Evolutionary conservation across 352 stramenopile genomes (phyloP), one percentile per base, ranked within the genome.

Genomic region (Aphanomyces euteiches): DNA sequence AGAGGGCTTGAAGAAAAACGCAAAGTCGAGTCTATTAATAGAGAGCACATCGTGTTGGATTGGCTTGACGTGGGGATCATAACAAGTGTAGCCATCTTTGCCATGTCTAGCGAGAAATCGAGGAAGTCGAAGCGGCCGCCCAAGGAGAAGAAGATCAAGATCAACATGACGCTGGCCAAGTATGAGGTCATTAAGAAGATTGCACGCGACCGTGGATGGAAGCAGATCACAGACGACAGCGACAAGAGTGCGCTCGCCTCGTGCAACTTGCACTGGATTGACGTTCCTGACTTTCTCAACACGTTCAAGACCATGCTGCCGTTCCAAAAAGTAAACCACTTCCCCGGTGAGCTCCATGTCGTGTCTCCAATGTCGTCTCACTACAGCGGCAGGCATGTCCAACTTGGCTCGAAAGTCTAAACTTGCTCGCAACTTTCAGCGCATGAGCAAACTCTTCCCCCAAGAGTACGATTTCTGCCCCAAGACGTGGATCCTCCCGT

Each of bases 301-400:
- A 93, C 89, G 54, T 97, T 98, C 74, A 86, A 89, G 45, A 77
- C 81, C 17, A 74, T 98, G 36, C 75, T 95, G 75, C 90, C 90
- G 47, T 98, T 95, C 78, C 93, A 98, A 64, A 91, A 92, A 38
- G 90, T 97, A 61, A 98, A 98, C 74, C 96, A 98, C 72, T 98
- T 98, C 66, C 93, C 93, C 37, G 67, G 67, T 70, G 45, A 15
- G 47, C 66, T 7, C 53, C 37, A 60, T 66, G 1, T 21, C 43
- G 15, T 28, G 17, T 12, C 12, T 69, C 65, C 37, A 1, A 69
- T 59, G 45, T 8, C 8, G 12, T 65, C 28, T 28, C 28, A 28
- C 28, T 28, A 28, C 28, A 28, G 28, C 28, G 28, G 39, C 17
- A 70, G 95, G 94, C 15, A 98, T 98, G 94, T 94, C 83, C 17